Base-by-base conservation (phyloP, 1,284 basidiomycete species). In the Leccinum pachyderme region DNA sequence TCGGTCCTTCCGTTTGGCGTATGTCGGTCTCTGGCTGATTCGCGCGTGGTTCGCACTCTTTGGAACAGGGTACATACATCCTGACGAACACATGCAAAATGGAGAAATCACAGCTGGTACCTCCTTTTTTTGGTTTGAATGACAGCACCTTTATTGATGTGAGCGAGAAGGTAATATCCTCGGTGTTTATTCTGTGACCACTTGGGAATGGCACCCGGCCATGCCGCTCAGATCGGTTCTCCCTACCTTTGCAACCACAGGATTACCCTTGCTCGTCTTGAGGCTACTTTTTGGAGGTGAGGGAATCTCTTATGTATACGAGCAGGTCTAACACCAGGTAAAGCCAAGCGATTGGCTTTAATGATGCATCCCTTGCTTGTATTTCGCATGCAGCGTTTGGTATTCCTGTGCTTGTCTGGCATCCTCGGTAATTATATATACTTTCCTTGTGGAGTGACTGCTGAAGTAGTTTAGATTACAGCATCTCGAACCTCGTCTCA, bases 71-170 rank as follows among this genome's bases (percentile, higher is more conserved):
- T 76, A 76, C 57, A 75, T 76, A 47, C 75, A 76, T 53, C 75
- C 75, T 7, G 75, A 76, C 54, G 75, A 76, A 60, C 66, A 75
- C 57, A 73, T 76, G 59, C 75, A 76, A 61, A 76, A 72, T 54
- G 75, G 71, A 39, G 75, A 76, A 57, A 63, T 71, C n/a, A 67
- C 64, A 25, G 71, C 75, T 49, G 75, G 75, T 75, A 60, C 50
- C 47, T 54, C 41, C 22, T 43, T n/a, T 37, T 54, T 57, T 39
- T 43, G 33, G 25, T 39, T 46, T 24, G 41, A 15, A 43, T 43
- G 35, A 24, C 49, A 44, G 31, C 51, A 41, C 18, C 27, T 5
- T 54, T 49, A 44, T 58, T 67, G 52, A 60, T 52, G 13, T 8
- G 37, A 32, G 46, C 51, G 41, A 43, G 39, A 3, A 76, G 73